phyloP scores from a whole-genome alignment of 345 rosid genomes.

The Triadica sebifera region DNA sequence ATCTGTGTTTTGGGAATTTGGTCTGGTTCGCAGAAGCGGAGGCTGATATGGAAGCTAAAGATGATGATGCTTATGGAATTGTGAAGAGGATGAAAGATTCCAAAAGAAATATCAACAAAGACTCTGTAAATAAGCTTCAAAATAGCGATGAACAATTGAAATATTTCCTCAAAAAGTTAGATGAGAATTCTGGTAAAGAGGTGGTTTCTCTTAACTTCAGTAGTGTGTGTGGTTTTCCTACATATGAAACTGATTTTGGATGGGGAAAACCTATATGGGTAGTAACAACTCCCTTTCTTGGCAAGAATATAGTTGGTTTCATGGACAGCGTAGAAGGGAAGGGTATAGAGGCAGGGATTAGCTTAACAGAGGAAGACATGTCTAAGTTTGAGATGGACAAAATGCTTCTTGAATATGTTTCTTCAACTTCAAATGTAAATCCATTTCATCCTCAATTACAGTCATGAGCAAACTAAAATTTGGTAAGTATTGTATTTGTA shows the following conservation, averaged over 20 bases:
- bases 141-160: not conserved
- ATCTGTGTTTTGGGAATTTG: constrained; percentile 29
- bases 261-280: constrained; percentile 21
- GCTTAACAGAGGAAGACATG: too few relatives aligned
- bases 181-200: not conserved
- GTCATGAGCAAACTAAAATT: too few relatives aligned
- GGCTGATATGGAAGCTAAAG: not conserved
- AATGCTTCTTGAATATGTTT: too few relatives aligned
- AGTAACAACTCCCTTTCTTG: not conserved
- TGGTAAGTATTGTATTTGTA: too few relatives aligned
- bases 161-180: not conserved
- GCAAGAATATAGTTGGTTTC: not conserved
- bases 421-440: not conserved
- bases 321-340: too few relatives aligned
- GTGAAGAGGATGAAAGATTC: not conserved
- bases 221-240: constrained; percentile 13
- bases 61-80: not conserved
- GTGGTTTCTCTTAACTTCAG: not conserved
- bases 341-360: too few relatives aligned
- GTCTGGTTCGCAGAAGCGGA: constrained; percentile 14
- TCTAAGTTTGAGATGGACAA: too few relatives aligned
- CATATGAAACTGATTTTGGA: constrained; percentile 14
- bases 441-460: too few relatives aligned
- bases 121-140: not conserved
- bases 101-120: not conserved